Evolutionary conservation across 163 green algal genomes (phyloP).

Genomic region (Scenedesmus sp.): DNA sequence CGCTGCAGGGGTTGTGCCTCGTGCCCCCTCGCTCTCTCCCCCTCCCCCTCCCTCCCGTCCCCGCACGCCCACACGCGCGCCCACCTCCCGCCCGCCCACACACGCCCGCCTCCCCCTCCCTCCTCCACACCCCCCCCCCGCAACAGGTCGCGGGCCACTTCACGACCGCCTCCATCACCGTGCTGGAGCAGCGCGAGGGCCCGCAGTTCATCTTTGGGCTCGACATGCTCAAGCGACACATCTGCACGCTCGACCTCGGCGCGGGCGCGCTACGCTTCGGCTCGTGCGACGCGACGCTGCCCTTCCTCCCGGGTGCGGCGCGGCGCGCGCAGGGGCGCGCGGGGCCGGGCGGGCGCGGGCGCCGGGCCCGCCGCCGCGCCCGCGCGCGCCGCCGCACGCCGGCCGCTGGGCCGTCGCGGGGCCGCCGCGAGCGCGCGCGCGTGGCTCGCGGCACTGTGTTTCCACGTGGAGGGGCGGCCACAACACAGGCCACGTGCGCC

Average conservation of each 20-base stretch:
- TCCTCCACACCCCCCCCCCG: background rate
- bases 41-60: background rate
- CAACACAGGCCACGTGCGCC: no score
- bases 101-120: background rate
- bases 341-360: no score
- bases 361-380: no score
- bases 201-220: constrained; percentile 98
- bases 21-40: background rate
- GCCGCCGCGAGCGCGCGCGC: no score
- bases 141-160: constrained; percentile 63
- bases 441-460: no score
- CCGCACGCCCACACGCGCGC: background rate
- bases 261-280: constrained; percentile 66
- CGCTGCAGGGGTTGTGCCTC: no score
- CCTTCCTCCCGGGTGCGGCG: constrained; percentile 80
- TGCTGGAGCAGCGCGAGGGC: constrained; percentile 89
- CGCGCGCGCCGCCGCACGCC: no score
- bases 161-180: constrained; percentile 86
- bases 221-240: constrained; percentile 94
- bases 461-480: no score
- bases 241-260: constrained; percentile 84
- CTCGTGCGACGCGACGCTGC: constrained; percentile 63
- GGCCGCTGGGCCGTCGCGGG: no score
- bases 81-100: background rate
- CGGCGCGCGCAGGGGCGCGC: no score